Evolutionary conservation across 176 grass and related monocot genomes (phyloP).

Genomic region (Poa pratensis): DNA sequence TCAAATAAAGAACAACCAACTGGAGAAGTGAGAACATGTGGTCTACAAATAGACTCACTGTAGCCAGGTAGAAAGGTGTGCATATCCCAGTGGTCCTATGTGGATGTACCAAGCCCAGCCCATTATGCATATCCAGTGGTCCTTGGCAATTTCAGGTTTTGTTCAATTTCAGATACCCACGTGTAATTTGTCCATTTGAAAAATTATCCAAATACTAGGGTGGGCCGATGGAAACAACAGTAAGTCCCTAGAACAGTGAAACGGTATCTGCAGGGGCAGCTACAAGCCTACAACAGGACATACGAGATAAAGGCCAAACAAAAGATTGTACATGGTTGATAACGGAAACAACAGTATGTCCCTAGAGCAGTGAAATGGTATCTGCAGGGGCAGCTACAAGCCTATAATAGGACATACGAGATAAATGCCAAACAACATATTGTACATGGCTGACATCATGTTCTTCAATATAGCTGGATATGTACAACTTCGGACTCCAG

Average conservation of each 20-base stretch:
- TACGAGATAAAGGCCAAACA: neutral
- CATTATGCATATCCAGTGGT: slow-evolving; percentile 32
- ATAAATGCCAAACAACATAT: neutral
- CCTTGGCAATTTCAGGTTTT: slow-evolving; percentile 19
- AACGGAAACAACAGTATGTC: neutral
- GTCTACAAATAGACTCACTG: neutral
- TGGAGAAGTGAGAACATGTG: neutral
- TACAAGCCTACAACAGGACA: slow-evolving; percentile 8
- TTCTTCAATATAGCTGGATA: slow-evolving; percentile 16
- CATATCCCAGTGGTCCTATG: neutral
- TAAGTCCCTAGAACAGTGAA: neutral
- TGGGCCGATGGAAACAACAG: neutral
- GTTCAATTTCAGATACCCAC: neutral
- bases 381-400: slow-evolving; percentile 10
- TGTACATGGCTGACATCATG: neutral
- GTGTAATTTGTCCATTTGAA: slow-evolving; percentile 6
- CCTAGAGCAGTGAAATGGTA: neutral
- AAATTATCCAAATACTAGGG: slow-evolving; percentile 29
- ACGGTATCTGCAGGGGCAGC: neutral
- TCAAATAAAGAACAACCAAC: neutral
- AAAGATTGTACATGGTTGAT: neutral
- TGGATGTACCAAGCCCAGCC: neutral
- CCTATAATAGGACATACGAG: neutral
- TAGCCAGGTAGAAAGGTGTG: neutral
- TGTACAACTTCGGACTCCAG: neutral